Evolutionary conservation across 1,284 basidiomycete species (phyloP).

Genomic region (Puccinia novopanici): DNA sequence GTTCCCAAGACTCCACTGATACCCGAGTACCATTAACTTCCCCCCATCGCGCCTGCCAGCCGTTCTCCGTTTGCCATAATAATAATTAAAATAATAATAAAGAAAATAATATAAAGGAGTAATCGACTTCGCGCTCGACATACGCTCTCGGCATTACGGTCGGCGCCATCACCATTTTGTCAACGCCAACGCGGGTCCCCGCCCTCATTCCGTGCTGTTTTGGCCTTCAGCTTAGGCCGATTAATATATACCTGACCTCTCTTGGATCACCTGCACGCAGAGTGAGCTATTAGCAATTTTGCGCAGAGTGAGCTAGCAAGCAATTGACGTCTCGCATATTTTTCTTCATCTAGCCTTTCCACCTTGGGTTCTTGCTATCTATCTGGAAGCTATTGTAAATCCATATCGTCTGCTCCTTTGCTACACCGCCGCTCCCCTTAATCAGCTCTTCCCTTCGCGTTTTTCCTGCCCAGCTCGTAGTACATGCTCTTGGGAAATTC

Average conservation of each 20-base stretch:
- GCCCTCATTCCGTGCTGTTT: constrained; percentile 1
- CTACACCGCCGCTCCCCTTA: background rate
- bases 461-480: background rate
- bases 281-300: background rate
- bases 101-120: too few species aligned
- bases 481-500: constrained; percentile 13
- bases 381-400: constrained; percentile 1
- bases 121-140: background rate
- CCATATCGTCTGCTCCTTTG: background rate
- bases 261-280: background rate
- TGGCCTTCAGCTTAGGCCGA: constrained; percentile 12
- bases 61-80: background rate
- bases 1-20: background rate
- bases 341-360: background rate
- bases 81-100: too few species aligned
- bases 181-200: constrained; percentile 18
- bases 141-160: constrained; percentile 17
- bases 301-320: background rate
- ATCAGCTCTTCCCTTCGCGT: background rate
- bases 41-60: background rate
- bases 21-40: background rate
- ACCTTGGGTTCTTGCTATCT: background rate
- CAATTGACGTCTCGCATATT: background rate
- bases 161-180: background rate
- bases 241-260: background rate